Conservation (phyloP, 345 rosid genomes). For the Eucalyptus guilfoylei region DNA sequence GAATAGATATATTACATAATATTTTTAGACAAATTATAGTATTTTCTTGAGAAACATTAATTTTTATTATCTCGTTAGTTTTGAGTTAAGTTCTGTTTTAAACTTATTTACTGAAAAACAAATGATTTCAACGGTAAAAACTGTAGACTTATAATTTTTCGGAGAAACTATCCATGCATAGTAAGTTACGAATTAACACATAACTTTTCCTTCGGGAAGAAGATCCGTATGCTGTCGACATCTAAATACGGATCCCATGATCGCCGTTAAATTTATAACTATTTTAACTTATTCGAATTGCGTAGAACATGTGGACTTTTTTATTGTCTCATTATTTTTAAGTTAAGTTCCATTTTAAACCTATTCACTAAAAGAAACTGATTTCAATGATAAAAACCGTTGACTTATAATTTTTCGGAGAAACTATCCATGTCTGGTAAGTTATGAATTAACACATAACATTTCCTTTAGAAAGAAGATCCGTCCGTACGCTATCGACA, state of each 20-base stretch:
- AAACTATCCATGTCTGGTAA: not conserved
- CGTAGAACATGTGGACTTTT: not conserved
- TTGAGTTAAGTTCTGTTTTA: too few relatives aligned
- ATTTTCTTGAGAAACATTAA: too few relatives aligned
- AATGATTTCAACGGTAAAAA: not conserved
- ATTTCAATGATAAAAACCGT: not conserved
- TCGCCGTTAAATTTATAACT: not conserved
- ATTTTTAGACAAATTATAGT: too few relatives aligned
- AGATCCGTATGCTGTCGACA: not conserved
- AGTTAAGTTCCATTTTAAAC: not conserved
- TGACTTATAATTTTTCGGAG: not conserved
- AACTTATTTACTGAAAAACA: too few relatives aligned
- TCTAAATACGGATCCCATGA: not conserved
- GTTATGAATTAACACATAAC: not conserved
- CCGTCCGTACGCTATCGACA: accelerated
- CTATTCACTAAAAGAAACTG: not conserved
- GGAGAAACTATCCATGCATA: not conserved
- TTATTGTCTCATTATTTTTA: not conserved
- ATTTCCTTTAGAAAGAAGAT: not conserved
- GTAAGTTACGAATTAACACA: too few relatives aligned
- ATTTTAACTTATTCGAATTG: not conserved
- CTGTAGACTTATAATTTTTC: not conserved
- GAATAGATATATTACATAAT: too few relatives aligned
- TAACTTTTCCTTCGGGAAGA: too few relatives aligned
- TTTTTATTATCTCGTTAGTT: too few relatives aligned